These are phyloP conservation scores for Saccharomyces jurei DNA, from an alignment of 805 yeast species.

Conservation along the genomic window DNA sequence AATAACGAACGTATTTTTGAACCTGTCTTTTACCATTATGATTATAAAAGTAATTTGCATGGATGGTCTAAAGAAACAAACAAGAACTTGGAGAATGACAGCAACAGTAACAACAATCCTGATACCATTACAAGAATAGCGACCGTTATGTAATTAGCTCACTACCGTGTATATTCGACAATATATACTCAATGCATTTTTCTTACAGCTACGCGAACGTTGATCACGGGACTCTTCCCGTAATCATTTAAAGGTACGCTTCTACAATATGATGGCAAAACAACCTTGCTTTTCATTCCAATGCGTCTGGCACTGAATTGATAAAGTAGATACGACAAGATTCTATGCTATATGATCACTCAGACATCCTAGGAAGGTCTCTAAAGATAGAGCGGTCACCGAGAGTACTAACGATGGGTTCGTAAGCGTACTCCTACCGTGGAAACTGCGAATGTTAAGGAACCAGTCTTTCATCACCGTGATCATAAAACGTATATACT, in stretches of 20 bases:
- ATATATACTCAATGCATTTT: not conserved
- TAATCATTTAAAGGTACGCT: no score
- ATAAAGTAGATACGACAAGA: not conserved
- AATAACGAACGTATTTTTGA: slow-evolving; percentile 25
- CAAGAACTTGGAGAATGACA: slow-evolving; percentile 7
- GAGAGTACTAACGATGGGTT: slow-evolving; percentile 70
- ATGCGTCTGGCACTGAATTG: not conserved
- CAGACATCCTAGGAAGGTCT: slow-evolving; percentile 94
- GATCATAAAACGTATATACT: slow-evolving; percentile 9
- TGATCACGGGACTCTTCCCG: not conserved
- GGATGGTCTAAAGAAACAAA: slow-evolving; percentile 21
- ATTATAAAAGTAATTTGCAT: slow-evolving; percentile 27
- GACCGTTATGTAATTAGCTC: slow-evolving; percentile 7
- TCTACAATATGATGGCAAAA: no score
- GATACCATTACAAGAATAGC: slow-evolving; percentile 19
- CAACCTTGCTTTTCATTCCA: no score
- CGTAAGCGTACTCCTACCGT: slow-evolving; percentile 78
- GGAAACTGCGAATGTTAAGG: slow-evolving; percentile 89
- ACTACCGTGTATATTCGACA: not conserved
- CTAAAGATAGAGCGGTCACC: slow-evolving; percentile 66
- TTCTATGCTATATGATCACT: slow-evolving; percentile 27
- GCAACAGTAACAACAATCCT: slow-evolving; percentile 6
- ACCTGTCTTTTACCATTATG: slow-evolving; percentile 32
- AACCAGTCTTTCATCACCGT: slow-evolving; percentile 68
- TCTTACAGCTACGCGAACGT: not conserved